These are phyloP conservation scores for Boletellus deceptivus DNA, from an alignment of 1,284 basidiomycete species.

Conservation along the genomic window DNA sequence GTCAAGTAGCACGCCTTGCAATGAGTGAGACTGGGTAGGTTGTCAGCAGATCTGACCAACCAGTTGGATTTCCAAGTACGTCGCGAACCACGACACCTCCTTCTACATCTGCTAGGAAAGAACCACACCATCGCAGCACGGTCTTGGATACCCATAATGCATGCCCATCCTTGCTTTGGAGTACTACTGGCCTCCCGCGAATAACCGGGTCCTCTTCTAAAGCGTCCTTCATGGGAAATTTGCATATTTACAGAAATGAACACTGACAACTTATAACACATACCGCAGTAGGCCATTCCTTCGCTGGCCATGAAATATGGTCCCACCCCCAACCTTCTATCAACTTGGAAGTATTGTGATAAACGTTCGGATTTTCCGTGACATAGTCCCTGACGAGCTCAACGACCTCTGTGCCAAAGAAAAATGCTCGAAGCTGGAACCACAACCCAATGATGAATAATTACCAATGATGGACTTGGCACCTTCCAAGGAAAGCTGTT, in stretches of 20 bases:
- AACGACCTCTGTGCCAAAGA: slow-evolving; percentile 53
- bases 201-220: slow-evolving; percentile 71
- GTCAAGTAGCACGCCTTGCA: slow-evolving; percentile 63
- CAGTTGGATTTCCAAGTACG: slow-evolving; percentile 68
- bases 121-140: slow-evolving; percentile 57
- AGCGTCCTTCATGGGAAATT: slow-evolving; percentile 49
- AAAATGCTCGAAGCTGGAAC: neutral
- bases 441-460: slow-evolving; percentile 1
- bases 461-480: slow-evolving; percentile 57
- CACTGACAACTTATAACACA: neutral
- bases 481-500: slow-evolving; percentile 64
- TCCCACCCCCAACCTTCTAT: slow-evolving; percentile 91
- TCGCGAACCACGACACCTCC: slow-evolving; percentile 83
- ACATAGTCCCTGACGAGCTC: slow-evolving; percentile 66
- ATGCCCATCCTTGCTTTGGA: slow-evolving; percentile 87
- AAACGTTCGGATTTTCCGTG: slow-evolving; percentile 51
- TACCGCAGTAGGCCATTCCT: slow-evolving; percentile 75
- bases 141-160: slow-evolving; percentile 80
- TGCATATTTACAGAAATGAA: neutral
- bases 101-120: slow-evolving; percentile 64
- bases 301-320: slow-evolving; percentile 73
- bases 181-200: slow-evolving; percentile 63
- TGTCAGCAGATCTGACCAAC: slow-evolving; percentile 37
- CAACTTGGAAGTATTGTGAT: slow-evolving; percentile 56
- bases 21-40: neutral